Conservation (phyloP, 2,329 filamentous ascomycete species). For the Xylariales sp. region DNA sequence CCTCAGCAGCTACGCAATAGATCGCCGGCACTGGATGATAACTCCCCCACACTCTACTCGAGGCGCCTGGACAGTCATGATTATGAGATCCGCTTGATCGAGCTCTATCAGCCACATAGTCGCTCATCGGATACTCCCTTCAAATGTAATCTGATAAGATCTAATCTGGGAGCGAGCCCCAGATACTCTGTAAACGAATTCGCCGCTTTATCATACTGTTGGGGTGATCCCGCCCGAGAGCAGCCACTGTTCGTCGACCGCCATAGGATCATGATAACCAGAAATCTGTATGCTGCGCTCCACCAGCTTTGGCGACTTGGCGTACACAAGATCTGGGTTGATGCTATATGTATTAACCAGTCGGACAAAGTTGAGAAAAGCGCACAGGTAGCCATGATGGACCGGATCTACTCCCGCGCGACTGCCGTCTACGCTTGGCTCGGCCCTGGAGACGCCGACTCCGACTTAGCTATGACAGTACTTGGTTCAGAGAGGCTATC, state of each 20-base stretch:
- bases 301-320: background rate
- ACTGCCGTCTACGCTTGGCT: background rate
- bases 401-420: background rate
- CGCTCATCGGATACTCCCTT: background rate
- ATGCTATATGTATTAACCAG: too few species aligned
- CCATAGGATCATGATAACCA: background rate
- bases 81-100: background rate
- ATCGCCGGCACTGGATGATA: slow-evolving; percentile 3
- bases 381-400: background rate
- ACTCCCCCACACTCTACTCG: background rate
- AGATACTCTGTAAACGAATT: background rate
- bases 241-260: background rate
- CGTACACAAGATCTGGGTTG: background rate
- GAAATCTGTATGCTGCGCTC: background rate
- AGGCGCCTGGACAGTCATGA: background rate
- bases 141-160: background rate
- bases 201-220: background rate
- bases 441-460: background rate
- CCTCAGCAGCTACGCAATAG: background rate
- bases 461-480: background rate
- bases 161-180: background rate
- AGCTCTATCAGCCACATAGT: background rate
- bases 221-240: background rate
- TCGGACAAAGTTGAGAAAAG: background rate
- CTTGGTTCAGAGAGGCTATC: background rate